A percentile compares a stretch with the other conserved stretches of the same genome.
Evolutionary conservation across 2,329 filamentous ascomycete genomes (phyloP).

Genomic region (Fusarium musae): DNA sequence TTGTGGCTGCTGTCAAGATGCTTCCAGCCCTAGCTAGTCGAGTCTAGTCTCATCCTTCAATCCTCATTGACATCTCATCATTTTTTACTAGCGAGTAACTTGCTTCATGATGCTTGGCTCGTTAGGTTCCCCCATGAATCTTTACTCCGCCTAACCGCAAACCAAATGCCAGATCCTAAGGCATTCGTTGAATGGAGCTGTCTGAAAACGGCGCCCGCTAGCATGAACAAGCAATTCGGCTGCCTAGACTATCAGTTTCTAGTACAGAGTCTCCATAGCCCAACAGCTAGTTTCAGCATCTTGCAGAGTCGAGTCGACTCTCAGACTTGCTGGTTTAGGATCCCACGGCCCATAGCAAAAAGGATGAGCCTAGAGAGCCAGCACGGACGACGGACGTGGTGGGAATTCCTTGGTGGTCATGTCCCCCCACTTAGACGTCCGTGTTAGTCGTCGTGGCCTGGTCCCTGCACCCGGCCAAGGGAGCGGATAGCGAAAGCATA

Average conservation of each 20-base stretch:
- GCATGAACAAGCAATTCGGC: slow-evolving; percentile 4
- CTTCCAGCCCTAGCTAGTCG: slow-evolving; percentile 26
- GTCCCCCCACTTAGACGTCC: slow-evolving; percentile 9
- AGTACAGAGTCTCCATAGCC: not conserved
- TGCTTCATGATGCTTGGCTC: not conserved
- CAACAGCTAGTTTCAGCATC: slow-evolving; percentile 13
- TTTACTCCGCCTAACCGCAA: not conserved
- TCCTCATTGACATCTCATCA: slow-evolving; percentile 6
- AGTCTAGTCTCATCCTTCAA: slow-evolving; percentile 23
- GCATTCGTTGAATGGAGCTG: not conserved
- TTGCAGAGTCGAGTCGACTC: not conserved
- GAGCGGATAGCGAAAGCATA: slow-evolving; percentile 17
- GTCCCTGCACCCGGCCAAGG: slow-evolving; percentile 31
- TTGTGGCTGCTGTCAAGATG: slow-evolving; percentile 28
- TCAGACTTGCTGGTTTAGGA: slow-evolving; percentile 2
- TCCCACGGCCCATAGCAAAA: not conserved
- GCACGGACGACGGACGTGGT: not conserved
- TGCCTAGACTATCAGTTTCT: slow-evolving; percentile 2
- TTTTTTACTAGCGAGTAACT: slow-evolving; percentile 1
- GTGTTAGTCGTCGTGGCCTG: slow-evolving; percentile 22
- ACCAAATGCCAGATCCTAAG: slow-evolving; percentile 16
- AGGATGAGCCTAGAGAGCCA: not conserved
- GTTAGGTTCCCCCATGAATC: not conserved
- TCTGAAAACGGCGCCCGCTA: slow-evolving; percentile 3
- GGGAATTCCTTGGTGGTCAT: not conserved